A percentile compares a stretch with the other conserved stretches of the same genome.
Evolutionary conservation across 306 rosid species (phyloP).

Genomic region (Hippophae gyantsensis): DNA sequence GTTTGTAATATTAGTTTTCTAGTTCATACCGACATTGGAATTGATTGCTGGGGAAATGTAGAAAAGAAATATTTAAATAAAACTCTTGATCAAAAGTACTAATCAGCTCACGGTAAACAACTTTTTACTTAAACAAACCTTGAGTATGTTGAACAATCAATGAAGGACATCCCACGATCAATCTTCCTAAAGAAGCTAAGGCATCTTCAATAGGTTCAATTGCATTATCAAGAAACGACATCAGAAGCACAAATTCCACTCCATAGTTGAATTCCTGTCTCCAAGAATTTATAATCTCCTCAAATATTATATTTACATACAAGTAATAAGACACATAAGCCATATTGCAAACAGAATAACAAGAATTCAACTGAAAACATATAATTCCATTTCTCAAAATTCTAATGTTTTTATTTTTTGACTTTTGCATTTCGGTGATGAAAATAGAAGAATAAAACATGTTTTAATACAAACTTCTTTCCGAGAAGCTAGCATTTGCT

Average conservation of each 20-base stretch:
- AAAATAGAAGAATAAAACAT: too few relatives aligned
- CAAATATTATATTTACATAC: constrained; percentile 6
- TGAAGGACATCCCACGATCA: constrained; percentile 55
- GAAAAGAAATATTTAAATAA: background rate
- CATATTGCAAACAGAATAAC: background rate
- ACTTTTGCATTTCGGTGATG: too few relatives aligned
- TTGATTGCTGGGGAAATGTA: background rate
- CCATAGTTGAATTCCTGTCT: constrained; percentile 79
- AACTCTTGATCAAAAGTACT: background rate
- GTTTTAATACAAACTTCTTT: too few relatives aligned
- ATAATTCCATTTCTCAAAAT: background rate
- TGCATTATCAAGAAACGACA: constrained; percentile 44
- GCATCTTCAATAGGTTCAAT: constrained; percentile 40
- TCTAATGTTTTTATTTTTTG: too few relatives aligned
- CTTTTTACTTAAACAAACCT: constrained; percentile 35
- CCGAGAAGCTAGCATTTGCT: background rate
- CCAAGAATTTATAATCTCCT: constrained; percentile 16
- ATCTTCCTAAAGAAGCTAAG: constrained; percentile 40
- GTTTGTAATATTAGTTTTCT: background rate
- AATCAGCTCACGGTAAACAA: constrained; percentile 9
- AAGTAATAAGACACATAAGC: constrained; percentile 1
- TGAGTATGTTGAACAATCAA: constrained; percentile 75
- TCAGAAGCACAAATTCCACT: constrained; percentile 68
- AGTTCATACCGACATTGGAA: constrained; percentile 6
- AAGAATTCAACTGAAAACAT: background rate